Base-by-base conservation (phyloP, 352 stramenopile species). In the Phytophthora gonapodyides region DNA sequence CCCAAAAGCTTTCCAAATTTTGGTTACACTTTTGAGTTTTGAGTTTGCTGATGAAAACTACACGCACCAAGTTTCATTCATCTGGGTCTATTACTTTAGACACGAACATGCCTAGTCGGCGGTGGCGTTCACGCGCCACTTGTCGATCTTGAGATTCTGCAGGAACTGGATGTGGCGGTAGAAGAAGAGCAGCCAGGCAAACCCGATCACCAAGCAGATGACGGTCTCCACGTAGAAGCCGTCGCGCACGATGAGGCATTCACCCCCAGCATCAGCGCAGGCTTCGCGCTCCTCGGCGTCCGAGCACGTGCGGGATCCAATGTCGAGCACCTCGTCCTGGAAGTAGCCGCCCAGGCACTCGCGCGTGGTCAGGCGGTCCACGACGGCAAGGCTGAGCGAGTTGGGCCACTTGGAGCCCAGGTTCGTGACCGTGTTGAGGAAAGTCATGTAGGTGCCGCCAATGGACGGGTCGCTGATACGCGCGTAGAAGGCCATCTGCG, bases 371-470 rank as follows among this genome's bases (percentile, higher is more conserved):
- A 94, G 67, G 51, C 84, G 83, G 55, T 96, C 87, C 17, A 96
- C 87, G n/a, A 88, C 69, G 2, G 80, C 83, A 12, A 96, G 76
- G 38, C 83, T 93, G 41, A 96, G 65, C 40, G 87, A 96, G 66
- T 94, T 96, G 16, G 87, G 87, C 87, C 87, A 96, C 80, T 98
- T 99, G 51, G 87, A 94, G 41, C 97, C 98, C 13, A 99, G 67
- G 76, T 99, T 99, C 40, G 94, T 94, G 64, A 99, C 89, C 5
- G 98, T 99, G 72, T 99, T 99, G 42, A 99, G 84, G 50, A 99
- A 94, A 31, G 98, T 99, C 98, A 99, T 99, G 84, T 99, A 99
- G 16, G 91, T 98, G 49, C 98, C 98, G 46, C 98, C 98, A 70
- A 99, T 99, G 12, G 88, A 89, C 13, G 97, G 96, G 71, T 99